These are phyloP conservation scores for Ambrosiella cleistominuta DNA, from an alignment of 2,329 filamentous ascomycete species.

Conservation along the genomic window DNA sequence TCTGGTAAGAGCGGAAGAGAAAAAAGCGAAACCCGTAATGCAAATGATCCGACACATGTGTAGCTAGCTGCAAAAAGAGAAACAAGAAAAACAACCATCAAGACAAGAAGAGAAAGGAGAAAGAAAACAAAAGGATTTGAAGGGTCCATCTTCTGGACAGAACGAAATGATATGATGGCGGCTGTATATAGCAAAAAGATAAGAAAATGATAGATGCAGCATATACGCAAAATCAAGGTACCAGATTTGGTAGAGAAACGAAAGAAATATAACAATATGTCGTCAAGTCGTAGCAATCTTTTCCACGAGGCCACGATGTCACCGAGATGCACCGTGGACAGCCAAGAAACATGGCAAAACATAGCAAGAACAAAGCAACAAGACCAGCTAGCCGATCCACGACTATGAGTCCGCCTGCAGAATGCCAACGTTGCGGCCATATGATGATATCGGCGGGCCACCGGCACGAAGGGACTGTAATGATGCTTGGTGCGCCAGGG, in stretches of 20 bases:
- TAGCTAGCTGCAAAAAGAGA: slow-evolving; percentile 1
- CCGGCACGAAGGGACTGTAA: neutral
- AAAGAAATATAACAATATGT: slow-evolving; percentile 3
- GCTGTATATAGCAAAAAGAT: neutral
- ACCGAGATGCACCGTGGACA: neutral
- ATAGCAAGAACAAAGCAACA: slow-evolving; percentile 3
- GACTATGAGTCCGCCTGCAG: neutral
- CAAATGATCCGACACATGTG: slow-evolving; percentile 6
- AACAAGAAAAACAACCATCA: neutral
- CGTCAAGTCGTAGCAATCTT: slow-evolving; percentile 11
- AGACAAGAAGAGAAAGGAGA: neutral
- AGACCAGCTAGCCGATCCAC: neutral
- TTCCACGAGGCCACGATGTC: slow-evolving; percentile 2
- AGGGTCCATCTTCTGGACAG: neutral
- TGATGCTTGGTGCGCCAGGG: slow-evolving; percentile 1
- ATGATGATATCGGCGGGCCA: neutral
- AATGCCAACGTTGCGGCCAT: neutral
- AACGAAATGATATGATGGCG: neutral
- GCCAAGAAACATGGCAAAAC: neutral
- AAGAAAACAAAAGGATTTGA: neutral
- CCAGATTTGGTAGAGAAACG: neutral
- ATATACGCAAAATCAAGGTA: neutral
- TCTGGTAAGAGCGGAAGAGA: neutral
- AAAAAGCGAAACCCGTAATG: neutral
- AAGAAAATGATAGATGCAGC: slow-evolving; percentile 1